Evolutionary conservation across 345 rosid genomes (phyloP), one percentile per base, ranked within the genome.

Genomic region (Punica granatum): DNA sequence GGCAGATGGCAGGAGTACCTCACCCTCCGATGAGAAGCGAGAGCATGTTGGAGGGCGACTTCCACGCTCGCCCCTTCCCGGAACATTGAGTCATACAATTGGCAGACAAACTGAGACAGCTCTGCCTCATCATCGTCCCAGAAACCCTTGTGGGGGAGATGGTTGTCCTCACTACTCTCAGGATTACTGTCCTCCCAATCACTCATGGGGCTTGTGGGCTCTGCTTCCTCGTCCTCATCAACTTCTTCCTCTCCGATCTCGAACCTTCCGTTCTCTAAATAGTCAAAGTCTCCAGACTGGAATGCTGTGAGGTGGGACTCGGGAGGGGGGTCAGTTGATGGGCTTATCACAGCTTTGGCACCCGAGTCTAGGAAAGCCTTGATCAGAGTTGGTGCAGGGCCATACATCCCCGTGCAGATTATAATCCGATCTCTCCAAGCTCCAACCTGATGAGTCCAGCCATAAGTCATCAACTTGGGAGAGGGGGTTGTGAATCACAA

Each of bases 401-500:
- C 99, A 51, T 78, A 89, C 35, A 83, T 83, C 69, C 98, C 99
- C 3, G 96, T 78, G 82, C 87, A 94, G 37, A 94, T 73, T 71
- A 94, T 89, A 65, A 94, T 84, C 86, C 98, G 85, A 54, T 91
- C 99, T 75, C 99, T 85, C 98, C 99, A 94, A 67, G 96, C 96
- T 76, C 99, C 99, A 44, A 83, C 90, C 99, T 91, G 70, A 67
- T 68, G 33, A 25, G 2, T n/a, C 36, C 63, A 67, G 67, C 46
- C 70, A 61, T 11, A 14, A 58, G 64, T 30, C 58, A 39, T 34
- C 56, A 75, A 53, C 53, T 61, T 19, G 21, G 67, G 26, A 21
- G 21, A 16, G 1, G 31, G 59, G 77, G 16, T 23, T 43, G 34
- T 26, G 33, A 56, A 54, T 54, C 13, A 23, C 23, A 23, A 9